Conservation (phyloP, 495 filamentous ascomycete species). For the Lentithecium fluviatile region DNA sequence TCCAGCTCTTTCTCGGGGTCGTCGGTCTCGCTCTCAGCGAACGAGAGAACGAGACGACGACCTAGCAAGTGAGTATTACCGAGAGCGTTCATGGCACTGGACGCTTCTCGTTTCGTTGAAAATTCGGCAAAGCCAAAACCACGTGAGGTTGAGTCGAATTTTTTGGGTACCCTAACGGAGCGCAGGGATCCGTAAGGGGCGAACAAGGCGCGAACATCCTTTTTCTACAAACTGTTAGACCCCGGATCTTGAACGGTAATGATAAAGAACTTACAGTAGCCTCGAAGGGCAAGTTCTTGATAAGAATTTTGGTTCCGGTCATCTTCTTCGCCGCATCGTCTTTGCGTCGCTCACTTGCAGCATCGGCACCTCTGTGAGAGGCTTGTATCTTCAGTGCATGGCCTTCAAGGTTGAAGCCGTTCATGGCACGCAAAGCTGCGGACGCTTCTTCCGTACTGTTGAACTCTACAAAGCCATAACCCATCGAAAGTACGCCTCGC, state of each 20-base stretch:
- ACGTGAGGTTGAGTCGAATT: slow-evolving; percentile 80
- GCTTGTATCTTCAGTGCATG: slow-evolving; percentile 79
- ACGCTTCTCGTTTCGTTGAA: slow-evolving; percentile 83
- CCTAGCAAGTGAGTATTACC: slow-evolving; percentile 92
- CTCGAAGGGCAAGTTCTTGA: slow-evolving; percentile 98
- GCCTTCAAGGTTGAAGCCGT: slow-evolving; percentile 79
- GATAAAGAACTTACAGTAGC: slow-evolving; percentile 49
- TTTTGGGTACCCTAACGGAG: slow-evolving; percentile 89
- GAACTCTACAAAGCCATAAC: slow-evolving; percentile 84
- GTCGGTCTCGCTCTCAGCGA: slow-evolving; percentile 76
- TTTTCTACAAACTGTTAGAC: slow-evolving; percentile 53
- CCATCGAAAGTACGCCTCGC: slow-evolving; percentile 52
- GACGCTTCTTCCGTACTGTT: slow-evolving; percentile 70
- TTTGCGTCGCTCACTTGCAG: slow-evolving; percentile 77
- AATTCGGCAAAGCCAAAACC: slow-evolving; percentile 98
- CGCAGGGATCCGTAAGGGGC: slow-evolving; percentile 87
- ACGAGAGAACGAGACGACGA: slow-evolving; percentile 83
- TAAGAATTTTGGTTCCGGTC: slow-evolving; percentile 84
- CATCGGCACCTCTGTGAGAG: slow-evolving; percentile 81
- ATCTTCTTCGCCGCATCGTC: slow-evolving; percentile 77
- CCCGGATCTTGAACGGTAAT: background rate
- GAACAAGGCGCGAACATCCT: slow-evolving; percentile 82
- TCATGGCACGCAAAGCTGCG: slow-evolving; percentile 77
- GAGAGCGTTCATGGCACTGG: slow-evolving; percentile 87
- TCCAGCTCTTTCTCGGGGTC: slow-evolving; percentile 95